Evolutionary conservation across 805 yeast genomes (phyloP).

Genomic region (Candida hungchunana): DNA sequence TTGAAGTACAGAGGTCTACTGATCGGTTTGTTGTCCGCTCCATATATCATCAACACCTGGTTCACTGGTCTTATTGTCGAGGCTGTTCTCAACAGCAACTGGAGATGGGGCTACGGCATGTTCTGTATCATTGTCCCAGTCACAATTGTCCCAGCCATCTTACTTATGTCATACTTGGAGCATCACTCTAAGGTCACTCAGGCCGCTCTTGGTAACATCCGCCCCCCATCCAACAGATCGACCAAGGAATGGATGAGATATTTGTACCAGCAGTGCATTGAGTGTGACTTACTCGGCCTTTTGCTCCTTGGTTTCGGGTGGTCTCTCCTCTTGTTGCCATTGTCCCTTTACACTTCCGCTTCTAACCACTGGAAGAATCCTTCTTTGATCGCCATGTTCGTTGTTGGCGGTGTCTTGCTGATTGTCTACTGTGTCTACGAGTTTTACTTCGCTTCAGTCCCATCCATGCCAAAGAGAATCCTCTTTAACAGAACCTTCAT

Average conservation of each 20-base stretch:
- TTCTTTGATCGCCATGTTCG: conserved; percentile 40
- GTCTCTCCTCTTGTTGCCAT: conserved; percentile 35
- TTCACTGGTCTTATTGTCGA: conserved; percentile 37
- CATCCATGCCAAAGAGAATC: conserved; percentile 35
- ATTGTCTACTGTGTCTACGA: conserved; percentile 35
- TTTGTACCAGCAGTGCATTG: conserved; percentile 24
- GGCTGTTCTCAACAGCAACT: conserved; percentile 31
- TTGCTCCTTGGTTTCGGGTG: conserved; percentile 37
- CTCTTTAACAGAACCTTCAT: conserved; percentile 35
- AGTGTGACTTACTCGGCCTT: conserved; percentile 37
- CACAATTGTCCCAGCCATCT: conserved; percentile 32
- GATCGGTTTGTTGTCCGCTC: conserved; percentile 33
- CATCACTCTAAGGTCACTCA: conserved; percentile 26
- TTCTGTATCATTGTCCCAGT: conserved; percentile 44
- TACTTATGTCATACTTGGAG: conserved; percentile 31
- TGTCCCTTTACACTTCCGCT: conserved; percentile 32
- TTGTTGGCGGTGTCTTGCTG: conserved; percentile 36
- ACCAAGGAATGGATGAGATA: conserved; percentile 3
- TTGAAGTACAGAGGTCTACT: conserved; percentile 36
- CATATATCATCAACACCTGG: conserved; percentile 40
- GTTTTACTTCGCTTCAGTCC: conserved; percentile 32
- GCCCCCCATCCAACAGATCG: conserved; percentile 6
- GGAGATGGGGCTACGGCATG: conserved; percentile 54
- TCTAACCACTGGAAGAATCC: conserved; percentile 34
- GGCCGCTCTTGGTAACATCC: conserved; percentile 14